Percentiles rank a stretch among this genome's conserved stretches.
Evolutionary conservation across 192 early-diverging fungal genomes (phyloP).

Genomic region (Coemansia erecta): DNA sequence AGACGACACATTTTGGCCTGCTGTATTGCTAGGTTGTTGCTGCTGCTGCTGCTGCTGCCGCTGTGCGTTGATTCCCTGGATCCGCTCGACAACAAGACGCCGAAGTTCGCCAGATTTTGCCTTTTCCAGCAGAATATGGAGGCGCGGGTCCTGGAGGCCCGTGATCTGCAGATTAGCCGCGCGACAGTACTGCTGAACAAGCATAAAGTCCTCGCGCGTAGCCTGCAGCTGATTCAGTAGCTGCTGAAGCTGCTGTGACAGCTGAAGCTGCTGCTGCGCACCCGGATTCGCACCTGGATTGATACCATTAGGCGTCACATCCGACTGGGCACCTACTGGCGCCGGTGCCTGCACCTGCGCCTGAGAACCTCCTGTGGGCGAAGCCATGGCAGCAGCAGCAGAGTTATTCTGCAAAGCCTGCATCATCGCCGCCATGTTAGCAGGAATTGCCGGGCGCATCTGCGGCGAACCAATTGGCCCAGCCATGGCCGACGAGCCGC

Average conservation of each 20-base stretch:
- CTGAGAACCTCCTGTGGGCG: background rate
- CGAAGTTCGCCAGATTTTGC: constrained; percentile 36
- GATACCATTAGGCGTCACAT: background rate
- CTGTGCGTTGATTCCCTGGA: constrained; percentile 14
- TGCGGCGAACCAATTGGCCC: constrained; percentile 31
- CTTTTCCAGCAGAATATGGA: constrained; percentile 17
- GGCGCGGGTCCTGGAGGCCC: constrained; percentile 20
- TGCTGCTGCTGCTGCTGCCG: constrained; percentile 18
- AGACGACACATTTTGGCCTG: constrained; percentile 7
- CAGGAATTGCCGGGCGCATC: constrained; percentile 25
- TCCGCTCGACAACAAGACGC: constrained; percentile 9
- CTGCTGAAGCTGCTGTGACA: background rate
- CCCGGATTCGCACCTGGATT: background rate
- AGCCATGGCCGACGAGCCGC: constrained; percentile 10
- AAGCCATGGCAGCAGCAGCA: background rate
- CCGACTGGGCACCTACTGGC: too few relatives aligned
- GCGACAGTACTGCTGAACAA: constrained; percentile 32
- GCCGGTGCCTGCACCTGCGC: background rate
- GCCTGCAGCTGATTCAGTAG: constrained; percentile 19
- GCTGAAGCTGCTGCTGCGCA: background rate
- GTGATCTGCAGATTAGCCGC: constrained; percentile 15
- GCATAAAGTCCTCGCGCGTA: constrained; percentile 28
- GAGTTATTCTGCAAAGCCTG: constrained; percentile 19
- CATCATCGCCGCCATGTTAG: constrained; percentile 18
- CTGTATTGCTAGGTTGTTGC: background rate